These are phyloP conservation scores for Saccharomyces hybrid DNA, from an alignment of 1,139 yeast species.

Conservation along the genomic window DNA sequence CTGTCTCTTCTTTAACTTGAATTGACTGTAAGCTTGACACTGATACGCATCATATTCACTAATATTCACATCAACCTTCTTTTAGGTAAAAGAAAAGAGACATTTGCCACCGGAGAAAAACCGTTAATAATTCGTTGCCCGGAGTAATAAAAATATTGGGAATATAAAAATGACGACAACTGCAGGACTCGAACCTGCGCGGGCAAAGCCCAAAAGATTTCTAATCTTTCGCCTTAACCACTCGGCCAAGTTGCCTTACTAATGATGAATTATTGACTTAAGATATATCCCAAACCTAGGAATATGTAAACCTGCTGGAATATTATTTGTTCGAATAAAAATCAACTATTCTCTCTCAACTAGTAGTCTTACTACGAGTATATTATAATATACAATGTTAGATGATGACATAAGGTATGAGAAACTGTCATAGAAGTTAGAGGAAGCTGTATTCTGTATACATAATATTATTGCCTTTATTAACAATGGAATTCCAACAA, in stretches of 20 bases:
- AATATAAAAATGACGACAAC: slow-evolving; percentile 29
- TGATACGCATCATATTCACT: not conserved
- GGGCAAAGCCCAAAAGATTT: slow-evolving; percentile 44
- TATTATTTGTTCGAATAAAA: not conserved
- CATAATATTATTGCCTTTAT: too few relatives aligned
- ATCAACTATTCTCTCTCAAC: too few relatives aligned
- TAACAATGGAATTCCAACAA: too few relatives aligned
- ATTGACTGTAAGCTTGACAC: not conserved
- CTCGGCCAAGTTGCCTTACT: slow-evolving; percentile 43
- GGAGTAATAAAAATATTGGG: not conserved
- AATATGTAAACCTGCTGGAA: too few relatives aligned
- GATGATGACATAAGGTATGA: too few relatives aligned
- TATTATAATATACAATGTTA: too few relatives aligned
- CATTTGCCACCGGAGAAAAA: not conserved
- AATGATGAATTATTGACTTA: not conserved
- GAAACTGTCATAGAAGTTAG: too few relatives aligned
- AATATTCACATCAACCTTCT: not conserved
- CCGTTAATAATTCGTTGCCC: not conserved
- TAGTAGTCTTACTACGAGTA: too few relatives aligned
- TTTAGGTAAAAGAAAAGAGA: not conserved
- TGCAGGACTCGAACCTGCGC: slow-evolving; percentile 37
- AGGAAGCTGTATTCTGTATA: too few relatives aligned
- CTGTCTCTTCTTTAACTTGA: not conserved
- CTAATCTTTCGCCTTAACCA: slow-evolving; percentile 50
- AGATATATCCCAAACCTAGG: too few relatives aligned